These are phyloP conservation scores for Trichoderma breve DNA, from an alignment of 2,329 filamentous ascomycete species.

Conservation along the genomic window DNA sequence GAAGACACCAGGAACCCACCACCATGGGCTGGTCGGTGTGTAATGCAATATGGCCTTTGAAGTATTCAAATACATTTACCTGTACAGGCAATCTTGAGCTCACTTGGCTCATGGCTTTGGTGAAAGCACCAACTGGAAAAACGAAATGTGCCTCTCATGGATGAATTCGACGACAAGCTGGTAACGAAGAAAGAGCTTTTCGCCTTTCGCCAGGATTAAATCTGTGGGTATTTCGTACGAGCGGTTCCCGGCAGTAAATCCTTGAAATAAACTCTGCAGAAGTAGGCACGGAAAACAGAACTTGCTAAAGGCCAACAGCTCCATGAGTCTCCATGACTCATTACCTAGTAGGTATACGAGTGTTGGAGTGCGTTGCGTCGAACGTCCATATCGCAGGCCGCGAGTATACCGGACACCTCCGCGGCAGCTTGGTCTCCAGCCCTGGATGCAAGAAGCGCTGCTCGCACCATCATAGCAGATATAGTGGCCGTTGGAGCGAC, in stretches of 20 bases:
- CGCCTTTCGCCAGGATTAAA: background rate
- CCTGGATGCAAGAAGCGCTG: background rate
- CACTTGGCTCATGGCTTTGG: background rate
- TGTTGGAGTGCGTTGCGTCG: background rate
- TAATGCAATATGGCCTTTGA: background rate
- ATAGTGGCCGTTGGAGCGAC: constrained; percentile 1
- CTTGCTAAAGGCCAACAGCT: too few species aligned
- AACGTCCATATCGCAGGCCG: background rate
- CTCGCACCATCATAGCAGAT: background rate
- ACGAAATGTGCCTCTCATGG: background rate
- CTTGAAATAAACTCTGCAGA: background rate
- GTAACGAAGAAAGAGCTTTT: background rate
- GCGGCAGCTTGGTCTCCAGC: background rate
- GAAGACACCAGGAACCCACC: background rate
- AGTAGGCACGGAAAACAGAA: background rate
- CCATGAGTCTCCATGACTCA: background rate
- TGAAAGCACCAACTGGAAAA: background rate
- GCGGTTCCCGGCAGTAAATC: background rate
- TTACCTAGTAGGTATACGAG: background rate
- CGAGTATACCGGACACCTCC: background rate
- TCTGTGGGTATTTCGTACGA: background rate
- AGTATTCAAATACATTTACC: background rate
- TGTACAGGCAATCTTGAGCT: background rate
- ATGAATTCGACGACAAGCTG: background rate
- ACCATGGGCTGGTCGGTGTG: background rate